Evolutionary conservation across 805 yeast species (phyloP), one percentile per base, ranked within the genome.

Genomic region (Metschnikowia proteae): DNA sequence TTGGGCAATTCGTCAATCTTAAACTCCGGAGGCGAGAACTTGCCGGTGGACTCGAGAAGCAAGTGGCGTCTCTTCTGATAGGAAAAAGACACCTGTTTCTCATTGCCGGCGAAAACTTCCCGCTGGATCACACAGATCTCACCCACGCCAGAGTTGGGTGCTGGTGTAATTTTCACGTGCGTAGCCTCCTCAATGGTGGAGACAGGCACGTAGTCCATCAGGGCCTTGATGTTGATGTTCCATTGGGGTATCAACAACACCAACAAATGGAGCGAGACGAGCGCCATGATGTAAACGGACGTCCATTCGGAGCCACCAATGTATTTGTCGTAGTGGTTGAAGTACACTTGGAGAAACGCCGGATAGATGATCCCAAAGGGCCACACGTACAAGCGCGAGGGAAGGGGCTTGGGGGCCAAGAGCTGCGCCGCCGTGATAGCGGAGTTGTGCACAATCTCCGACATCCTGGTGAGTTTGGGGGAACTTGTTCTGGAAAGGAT

Each of bases 261-360:
- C 63, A 92, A 72, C 38, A 83, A 71, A 63, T 92, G 95, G 50
- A 86, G 52, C 2, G 96, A 81, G 33, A 85, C 65, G 45, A 91
- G 74, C 5, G 90, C 66, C 51, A 95, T 85, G 25, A 89, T 72
- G 61, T 81, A 91, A 33, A 92, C 94, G 65, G 88, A 88, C 0
- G 98, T 94, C 98, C 99, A 94, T 70, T 92, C 99, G 40, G 85
- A 78, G 26, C 97, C 97, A 39, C 79, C 86, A 60, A 92, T 86
- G 63, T 88, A 88, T 49, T 69, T 73, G 49, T 92, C 98, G 66
- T 92, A 92, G 49, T 83, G 80, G 51, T 71, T 69, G 50, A 66
- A 60, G 65, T 87, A 92, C 35, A 88, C 65, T 59, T 86, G 81
- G 46, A 72, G 70, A 64, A 87, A 88, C 17, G 78, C 61, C 5